Percentiles rank a stretch among this genome's conserved stretches.
Evolutionary conservation across 2,329 filamentous ascomycete genomes (phyloP).

Genomic region (Neonectria magnoliae): DNA sequence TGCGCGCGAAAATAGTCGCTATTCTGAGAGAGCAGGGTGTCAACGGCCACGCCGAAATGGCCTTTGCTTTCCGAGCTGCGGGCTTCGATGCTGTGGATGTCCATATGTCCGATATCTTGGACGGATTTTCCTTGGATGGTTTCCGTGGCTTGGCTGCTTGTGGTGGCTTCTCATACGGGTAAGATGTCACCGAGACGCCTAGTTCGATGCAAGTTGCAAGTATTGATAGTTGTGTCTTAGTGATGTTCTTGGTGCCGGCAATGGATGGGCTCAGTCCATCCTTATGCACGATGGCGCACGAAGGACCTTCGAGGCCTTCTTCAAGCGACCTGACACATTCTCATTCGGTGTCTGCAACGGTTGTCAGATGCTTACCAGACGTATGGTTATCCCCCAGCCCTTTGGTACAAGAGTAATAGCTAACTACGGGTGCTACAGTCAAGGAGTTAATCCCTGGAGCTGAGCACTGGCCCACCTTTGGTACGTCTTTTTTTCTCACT

Average conservation of each 20-base stretch:
- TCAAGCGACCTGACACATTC: constrained; percentile 89
- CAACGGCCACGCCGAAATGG: constrained; percentile 97
- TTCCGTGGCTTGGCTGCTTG: constrained; percentile 94
- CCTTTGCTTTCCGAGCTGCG: constrained; percentile 90
- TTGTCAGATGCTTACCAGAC: constrained; percentile 89
- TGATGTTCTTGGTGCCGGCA: constrained; percentile 86
- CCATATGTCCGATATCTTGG: constrained; percentile 94
- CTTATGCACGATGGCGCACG: constrained; percentile 82
- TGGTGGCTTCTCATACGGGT: constrained; percentile 93
- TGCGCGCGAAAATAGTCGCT: constrained; percentile 77
- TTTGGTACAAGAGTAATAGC: not conserved
- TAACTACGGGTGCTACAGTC: constrained; percentile 21
- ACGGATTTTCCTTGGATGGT: constrained; percentile 79
- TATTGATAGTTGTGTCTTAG: constrained; percentile 25
- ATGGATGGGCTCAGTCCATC: constrained; percentile 95
- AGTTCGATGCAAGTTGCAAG: not conserved
- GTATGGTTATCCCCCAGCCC: constrained; percentile 12
- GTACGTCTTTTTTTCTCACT: constrained; percentile 20
- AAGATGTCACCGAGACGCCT: constrained; percentile 1
- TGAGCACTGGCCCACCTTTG: constrained; percentile 68
- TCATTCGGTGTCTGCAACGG: constrained; percentile 96
- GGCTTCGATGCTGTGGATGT: constrained; percentile 94
- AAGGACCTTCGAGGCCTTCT: constrained; percentile 84
- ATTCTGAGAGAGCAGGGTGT: constrained; percentile 96
- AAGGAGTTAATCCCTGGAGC: constrained; percentile 43